These are phyloP conservation scores for Glaciozyma antarctica DNA, from an alignment of 768 basidiomycete species.

Conservation along the genomic window DNA sequence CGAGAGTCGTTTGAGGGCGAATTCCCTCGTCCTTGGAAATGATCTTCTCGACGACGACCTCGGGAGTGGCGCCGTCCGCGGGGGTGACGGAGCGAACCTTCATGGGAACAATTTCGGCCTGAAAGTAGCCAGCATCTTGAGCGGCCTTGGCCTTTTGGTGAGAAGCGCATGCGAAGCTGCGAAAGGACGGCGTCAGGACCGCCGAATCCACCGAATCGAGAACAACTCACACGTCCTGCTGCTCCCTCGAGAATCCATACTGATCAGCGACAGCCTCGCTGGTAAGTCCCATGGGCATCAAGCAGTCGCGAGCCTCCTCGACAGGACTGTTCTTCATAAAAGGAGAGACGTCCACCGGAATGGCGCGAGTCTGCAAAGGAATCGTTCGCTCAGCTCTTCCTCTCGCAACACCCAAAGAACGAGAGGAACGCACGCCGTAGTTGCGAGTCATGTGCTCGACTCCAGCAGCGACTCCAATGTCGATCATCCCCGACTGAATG, in stretches of 20 bases:
- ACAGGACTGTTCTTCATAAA: conserved; percentile 37
- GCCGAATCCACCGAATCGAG: conserved; percentile 31
- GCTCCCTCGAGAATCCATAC: conserved; percentile 40
- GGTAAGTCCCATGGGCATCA: conserved; percentile 44
- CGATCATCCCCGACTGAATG: conserved; percentile 43
- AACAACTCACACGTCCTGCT: conserved; percentile 40
- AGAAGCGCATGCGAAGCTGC: conserved; percentile 61
- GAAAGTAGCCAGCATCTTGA: conserved; percentile 72
- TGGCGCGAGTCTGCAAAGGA: conserved; percentile 22
- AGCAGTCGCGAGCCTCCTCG: conserved; percentile 42
- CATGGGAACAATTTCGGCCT: conserved; percentile 74
- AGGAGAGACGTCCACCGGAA: conserved; percentile 28
- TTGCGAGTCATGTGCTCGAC: conserved; percentile 44
- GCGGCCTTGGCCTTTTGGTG: conserved; percentile 77
- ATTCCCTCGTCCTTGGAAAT: conserved; percentile 44
- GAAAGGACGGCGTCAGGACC: not conserved
- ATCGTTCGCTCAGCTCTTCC: not conserved
- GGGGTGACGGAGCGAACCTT: conserved; percentile 34
- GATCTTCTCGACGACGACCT: conserved; percentile 38
- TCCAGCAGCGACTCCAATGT: conserved; percentile 43
- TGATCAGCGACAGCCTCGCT: conserved; percentile 44
- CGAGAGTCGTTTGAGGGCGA: conserved; percentile 42
- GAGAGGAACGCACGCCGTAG: conserved; percentile 37
- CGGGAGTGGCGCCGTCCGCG: conserved; percentile 37
- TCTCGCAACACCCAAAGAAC: not conserved